Conservation (phyloP, 805 yeast species). For the Maudiozyma saulgeensis region DNA sequence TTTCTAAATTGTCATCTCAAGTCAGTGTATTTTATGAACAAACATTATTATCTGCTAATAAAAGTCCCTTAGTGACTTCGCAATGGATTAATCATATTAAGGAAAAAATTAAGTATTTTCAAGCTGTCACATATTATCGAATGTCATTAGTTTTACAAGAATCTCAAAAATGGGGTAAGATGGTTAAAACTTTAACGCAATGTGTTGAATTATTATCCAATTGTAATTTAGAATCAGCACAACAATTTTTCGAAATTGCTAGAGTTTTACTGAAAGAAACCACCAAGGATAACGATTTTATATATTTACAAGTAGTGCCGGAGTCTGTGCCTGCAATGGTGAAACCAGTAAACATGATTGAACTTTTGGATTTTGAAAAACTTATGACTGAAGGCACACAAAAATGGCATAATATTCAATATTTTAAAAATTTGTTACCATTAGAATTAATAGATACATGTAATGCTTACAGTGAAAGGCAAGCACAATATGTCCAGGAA, state of each 20-base stretch:
- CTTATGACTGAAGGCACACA: conserved; percentile 26
- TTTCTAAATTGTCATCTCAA: conserved; percentile 58
- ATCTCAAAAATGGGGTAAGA: conserved; percentile 52
- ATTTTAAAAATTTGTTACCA: conserved; percentile 63
- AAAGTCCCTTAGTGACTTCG: conserved; percentile 41
- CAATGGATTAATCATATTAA: conserved; percentile 59
- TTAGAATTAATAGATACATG: conserved; percentile 54
- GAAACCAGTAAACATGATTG: conserved; percentile 47
- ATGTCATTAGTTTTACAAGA: conserved; percentile 35
- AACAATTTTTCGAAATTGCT: conserved; percentile 39
- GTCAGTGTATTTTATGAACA: conserved; percentile 46
- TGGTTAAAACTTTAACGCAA: conserved; percentile 31
- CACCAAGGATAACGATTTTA: conserved; percentile 72
- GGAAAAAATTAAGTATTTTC: conserved; percentile 56
- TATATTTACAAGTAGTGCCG: conserved; percentile 64
- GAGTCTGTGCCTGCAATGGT: conserved; percentile 34
- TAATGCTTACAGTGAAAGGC: conserved; percentile 58
- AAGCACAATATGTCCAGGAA: conserved; percentile 40
- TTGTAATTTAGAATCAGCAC: conserved; percentile 21
- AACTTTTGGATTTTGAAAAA: conserved; percentile 33
- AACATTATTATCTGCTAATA: conserved; percentile 36
- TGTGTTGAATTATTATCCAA: neutral
- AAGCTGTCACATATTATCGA: conserved; percentile 62
- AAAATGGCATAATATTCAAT: conserved; percentile 5
- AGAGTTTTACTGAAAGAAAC: conserved; percentile 40